Evolutionary conservation across 768 basidiomycete genomes (phyloP), one percentile per base, ranked within the genome.

Genomic region (Thelephora ganbajun): DNA sequence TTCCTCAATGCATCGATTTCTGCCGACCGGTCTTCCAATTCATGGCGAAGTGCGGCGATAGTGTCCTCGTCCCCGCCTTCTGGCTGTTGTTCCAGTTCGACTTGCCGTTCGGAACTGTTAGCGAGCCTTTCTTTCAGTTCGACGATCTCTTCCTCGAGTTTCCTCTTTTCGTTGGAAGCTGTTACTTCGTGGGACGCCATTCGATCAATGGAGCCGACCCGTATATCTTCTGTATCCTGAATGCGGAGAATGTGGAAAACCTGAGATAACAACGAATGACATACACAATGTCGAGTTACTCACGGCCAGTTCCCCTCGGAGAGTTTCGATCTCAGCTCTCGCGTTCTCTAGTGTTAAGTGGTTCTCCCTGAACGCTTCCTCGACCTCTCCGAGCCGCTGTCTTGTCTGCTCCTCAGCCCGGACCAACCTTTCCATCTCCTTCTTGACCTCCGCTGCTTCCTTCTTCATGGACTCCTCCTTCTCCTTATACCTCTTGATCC

Each of bases 311-410:
- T 96, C 94, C 33, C 74, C 64, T 47, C 93, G 79, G 56, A 65
- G 67, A 51, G 63, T 60, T 66, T 99, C 94, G 11, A 97, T 83
- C 62, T 99, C 94, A 12, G 86, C 87, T 48, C 86, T 69, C 5
- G 92, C 86, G 55, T 83, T 83, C 62, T 98, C 93, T 9, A 98
- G 71, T 0, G 93, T 88, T 41, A 78, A 71, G 2, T 80, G 82
- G 54, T 84, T 89, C 66, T 97, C 92, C 52, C 83, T 69, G 35
- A 98, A 66, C 2, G 94, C 94, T 55, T 84, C 86, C 60, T 94
- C 91, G 18, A 91, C 73, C 60, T 99, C 94, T 49, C 81, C 82
- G 0, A 89, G 70, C 23, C 90, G 73, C 26, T 63, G 61, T 50
- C 81, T 74, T 1, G 82, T 77, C 37, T 62, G 61, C 12, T 66